Percentiles rank a stretch among this genome's conserved stretches.
These are phyloP conservation scores for Penicillium turbatum DNA, from an alignment of 495 filamentous ascomycete species.

Conservation along the genomic window DNA sequence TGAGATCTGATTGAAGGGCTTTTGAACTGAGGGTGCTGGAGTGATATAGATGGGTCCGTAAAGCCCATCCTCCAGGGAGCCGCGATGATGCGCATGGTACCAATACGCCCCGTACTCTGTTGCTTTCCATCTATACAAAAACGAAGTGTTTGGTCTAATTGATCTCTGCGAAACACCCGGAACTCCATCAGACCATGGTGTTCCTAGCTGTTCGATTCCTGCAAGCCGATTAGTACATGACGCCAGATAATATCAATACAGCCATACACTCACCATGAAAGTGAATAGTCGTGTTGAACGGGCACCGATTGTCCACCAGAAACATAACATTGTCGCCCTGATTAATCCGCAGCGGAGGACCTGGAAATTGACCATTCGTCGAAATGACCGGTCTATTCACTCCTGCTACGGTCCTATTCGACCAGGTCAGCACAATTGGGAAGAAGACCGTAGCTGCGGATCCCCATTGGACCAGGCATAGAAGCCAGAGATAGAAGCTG, in stretches of 20 bases:
- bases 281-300: conserved; percentile 50
- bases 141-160: conserved; percentile 43
- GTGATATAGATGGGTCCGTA: conserved; percentile 51
- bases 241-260: background rate
- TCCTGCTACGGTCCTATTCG: conserved; percentile 27
- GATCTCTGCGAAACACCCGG: conserved; percentile 45
- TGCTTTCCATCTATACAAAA: conserved; percentile 45
- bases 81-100: conserved; percentile 51
- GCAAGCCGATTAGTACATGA: background rate
- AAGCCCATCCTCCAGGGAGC: conserved; percentile 53
- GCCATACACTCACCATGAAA: conserved; percentile 41
- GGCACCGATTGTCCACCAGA: conserved; percentile 52
- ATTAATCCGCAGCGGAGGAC: conserved; percentile 52
- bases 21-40: conserved; percentile 25
- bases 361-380: conserved; percentile 59
- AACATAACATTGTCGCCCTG: conserved; percentile 61
- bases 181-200: conserved; percentile 53
- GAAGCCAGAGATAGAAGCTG: conserved; percentile 2
- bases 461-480: conserved; percentile 17
- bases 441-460: conserved; percentile 27
- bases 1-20: conserved; percentile 46
- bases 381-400: conserved; percentile 47
- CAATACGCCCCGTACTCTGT: conserved; percentile 30
- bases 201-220: conserved; percentile 39
- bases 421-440: conserved; percentile 32